phyloP scores from a whole-genome alignment of 345 rosid species.

The Rhodomyrtus tomentosa region DNA sequence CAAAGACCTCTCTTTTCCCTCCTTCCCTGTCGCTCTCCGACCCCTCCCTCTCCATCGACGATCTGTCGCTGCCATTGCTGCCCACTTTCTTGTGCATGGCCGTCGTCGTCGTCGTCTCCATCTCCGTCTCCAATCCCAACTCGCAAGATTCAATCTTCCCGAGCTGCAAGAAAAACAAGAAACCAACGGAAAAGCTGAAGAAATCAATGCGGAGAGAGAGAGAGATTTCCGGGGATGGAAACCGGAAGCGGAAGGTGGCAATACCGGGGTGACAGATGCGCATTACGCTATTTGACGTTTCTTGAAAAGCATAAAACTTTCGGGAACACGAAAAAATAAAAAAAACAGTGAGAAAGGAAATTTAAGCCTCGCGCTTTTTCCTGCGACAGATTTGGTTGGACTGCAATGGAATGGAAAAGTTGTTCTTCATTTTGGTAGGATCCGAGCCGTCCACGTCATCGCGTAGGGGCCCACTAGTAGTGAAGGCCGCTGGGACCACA shows the following conservation, averaged over 20 bases:
- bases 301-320: neutral
- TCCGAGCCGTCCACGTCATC: neutral
- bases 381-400: neutral
- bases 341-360: neutral
- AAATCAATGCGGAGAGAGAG: neutral
- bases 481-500: neutral
- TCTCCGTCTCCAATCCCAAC: neutral
- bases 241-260: neutral
- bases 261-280: neutral
- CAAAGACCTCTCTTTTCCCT: constrained; percentile 18
- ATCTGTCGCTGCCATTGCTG: neutral
- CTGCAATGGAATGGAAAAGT: neutral
- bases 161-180: neutral
- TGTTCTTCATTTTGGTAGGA: neutral
- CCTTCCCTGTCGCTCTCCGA: constrained; percentile 2
- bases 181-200: neutral
- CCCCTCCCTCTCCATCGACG: neutral
- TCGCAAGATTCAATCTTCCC: neutral
- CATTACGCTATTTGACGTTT: neutral
- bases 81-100: neutral
- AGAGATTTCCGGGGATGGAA: neutral
- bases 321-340: too few species aligned
- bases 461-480: neutral
- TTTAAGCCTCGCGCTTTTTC: neutral
- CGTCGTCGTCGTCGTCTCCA: neutral